A percentile compares a stretch with the other conserved stretches of the same genome.
Conservation (phyloP, 2,329 filamentous ascomycete species). For the Colletotrichum lindemuthianum region DNA sequence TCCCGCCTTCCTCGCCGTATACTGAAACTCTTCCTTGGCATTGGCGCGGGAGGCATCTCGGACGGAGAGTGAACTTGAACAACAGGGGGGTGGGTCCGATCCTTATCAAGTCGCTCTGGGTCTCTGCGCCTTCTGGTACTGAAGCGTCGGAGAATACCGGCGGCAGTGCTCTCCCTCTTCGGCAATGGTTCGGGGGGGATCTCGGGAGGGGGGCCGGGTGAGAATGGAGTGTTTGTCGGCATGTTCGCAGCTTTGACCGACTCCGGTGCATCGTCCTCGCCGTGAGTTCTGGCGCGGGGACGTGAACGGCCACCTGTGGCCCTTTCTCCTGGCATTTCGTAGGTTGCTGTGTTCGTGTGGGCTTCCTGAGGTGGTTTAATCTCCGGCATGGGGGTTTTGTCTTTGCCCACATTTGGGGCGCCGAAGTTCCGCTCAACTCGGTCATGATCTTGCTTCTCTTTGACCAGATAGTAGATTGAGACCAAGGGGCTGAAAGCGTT, state of each 20-base stretch:
- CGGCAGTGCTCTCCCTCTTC: conserved; percentile 89
- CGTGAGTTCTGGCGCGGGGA: conserved; percentile 89
- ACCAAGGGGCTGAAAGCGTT: conserved; percentile 94
- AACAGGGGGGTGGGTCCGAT: conserved; percentile 75
- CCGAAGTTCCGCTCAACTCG: conserved; percentile 57
- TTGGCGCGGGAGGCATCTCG: conserved; percentile 69
- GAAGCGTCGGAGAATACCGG: conserved; percentile 85
- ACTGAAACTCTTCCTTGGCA: conserved; percentile 84
- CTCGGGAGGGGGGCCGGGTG: conserved; percentile 65
- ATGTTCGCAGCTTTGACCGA: conserved; percentile 73
- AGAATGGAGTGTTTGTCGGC: conserved; percentile 57
- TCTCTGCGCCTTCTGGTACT: conserved; percentile 86
- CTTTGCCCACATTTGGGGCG: conserved; percentile 53
- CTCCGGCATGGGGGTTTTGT: conserved; percentile 70
- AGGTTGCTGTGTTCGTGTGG: conserved; percentile 85
- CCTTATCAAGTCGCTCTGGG: conserved; percentile 69
- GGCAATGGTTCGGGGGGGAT: conserved; percentile 68
- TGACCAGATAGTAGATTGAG: conserved; percentile 96
- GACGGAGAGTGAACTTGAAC: conserved; percentile 83
- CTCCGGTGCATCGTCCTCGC: conserved; percentile 89
- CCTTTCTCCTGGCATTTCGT: conserved; percentile 90
- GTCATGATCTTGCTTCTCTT: conserved; percentile 91
- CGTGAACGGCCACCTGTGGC: conserved; percentile 85
- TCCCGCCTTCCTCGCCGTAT: conserved; percentile 71
- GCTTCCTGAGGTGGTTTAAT: conserved; percentile 85